Base-by-base conservation (phyloP, 2,329 filamentous ascomycete genomes). In the Nemania sp. region DNA sequence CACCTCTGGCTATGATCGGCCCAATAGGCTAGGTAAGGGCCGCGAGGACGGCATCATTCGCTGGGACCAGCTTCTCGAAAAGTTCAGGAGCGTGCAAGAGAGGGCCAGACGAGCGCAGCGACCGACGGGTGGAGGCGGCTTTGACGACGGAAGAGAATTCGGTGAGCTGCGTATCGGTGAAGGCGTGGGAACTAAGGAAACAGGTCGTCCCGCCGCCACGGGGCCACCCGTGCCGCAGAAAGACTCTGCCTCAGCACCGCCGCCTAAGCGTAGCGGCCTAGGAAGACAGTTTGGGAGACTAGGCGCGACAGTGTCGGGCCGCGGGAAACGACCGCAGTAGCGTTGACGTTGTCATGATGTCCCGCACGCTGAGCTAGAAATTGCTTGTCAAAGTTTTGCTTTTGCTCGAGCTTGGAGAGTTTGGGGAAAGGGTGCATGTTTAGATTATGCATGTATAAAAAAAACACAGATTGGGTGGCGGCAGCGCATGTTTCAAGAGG, bases 61-160 rank as follows among this genome's bases (percentile, higher is more conserved):
- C 63, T 99, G 96, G 96, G 89, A 88, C 2, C 96, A 99, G 74
- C 85, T 99, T 41, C 86, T 99, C 5, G 96, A 99, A 72, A 97
- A 98, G 77, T 99, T 99, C 81, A 92, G 93, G 73, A 89, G 87
- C 60, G 95, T 97, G 1, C 96, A 99, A 77, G 96, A 99, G 73
- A 90, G 89, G 68, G 92, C 94, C 5, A 88, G 94, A 62, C 87
- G 93, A 61, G 85, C 88, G 13, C 91, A 93, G 76, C 84, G 89
- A 67, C 80, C 87, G 60, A 84, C 84, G 57, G 79, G 85, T 53
- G 86, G 88, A 15, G 81, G 84, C 5, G 81, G 84, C 18, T 73
- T 83, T 38, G 85, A 88, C 56, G 84, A 85, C 54, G 80, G 82
- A 5, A 78, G 81, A 3, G 78, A 80, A 4, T 78, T 86, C n/a